phyloP scores from a whole-genome alignment of 2,329 filamentous ascomycete species.

The Pyricularia grisea region DNA sequence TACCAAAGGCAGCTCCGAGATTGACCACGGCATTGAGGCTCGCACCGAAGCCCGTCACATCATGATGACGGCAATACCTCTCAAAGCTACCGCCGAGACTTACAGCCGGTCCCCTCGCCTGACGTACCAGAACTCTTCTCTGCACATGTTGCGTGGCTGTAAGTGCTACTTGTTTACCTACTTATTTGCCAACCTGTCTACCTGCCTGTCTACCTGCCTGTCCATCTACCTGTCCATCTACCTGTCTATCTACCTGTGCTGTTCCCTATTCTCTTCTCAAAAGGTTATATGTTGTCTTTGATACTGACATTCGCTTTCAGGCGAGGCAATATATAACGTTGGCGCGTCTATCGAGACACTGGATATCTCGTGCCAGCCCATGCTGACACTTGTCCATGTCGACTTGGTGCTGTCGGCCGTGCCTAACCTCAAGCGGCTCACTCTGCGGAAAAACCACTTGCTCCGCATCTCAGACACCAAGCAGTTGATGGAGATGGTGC shows the following conservation, averaged over 20 bases:
- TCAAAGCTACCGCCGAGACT: background rate
- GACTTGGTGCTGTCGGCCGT: background rate
- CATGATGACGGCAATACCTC: background rate
- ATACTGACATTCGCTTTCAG: background rate
- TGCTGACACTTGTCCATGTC: background rate
- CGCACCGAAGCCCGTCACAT: background rate
- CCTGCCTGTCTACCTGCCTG: no score
- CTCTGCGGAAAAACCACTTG: conserved; percentile 4
- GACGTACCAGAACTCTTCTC: background rate
- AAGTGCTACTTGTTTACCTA: no score
- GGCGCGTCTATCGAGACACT: background rate
- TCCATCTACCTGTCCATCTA: no score
- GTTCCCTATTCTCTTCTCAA: background rate
- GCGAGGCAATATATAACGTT: background rate
- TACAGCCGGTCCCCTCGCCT: background rate
- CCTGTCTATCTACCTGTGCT: background rate
- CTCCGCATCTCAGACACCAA: conserved; percentile 5
- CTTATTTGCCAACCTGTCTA: no score
- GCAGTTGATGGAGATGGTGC: conserved; percentile 1
- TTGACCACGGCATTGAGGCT: background rate
- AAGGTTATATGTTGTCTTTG: no score
- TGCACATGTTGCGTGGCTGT: background rate
- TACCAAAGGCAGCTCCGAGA: background rate
- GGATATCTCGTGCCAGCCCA: background rate
- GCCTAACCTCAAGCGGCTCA: conserved; percentile 1